Conservation (phyloP, 2,329 filamentous ascomycete genomes). For the Colletotrichum simmondsii region DNA sequence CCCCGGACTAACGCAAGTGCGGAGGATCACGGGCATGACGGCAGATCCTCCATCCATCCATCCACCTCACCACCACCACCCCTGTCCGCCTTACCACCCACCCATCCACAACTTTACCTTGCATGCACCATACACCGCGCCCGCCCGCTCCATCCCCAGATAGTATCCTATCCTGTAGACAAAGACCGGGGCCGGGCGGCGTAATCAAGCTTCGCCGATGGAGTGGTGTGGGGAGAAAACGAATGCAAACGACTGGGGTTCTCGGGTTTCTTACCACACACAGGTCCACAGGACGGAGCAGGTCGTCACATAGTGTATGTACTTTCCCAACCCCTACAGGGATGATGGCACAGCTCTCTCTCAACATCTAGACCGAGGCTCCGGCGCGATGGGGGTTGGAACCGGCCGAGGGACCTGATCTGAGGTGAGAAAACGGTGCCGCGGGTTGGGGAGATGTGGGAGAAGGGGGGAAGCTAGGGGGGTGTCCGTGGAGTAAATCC, state of each 20-base stretch:
- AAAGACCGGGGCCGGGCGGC: not conserved
- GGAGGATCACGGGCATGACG: not conserved
- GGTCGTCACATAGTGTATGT: no score
- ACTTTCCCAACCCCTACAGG: no score
- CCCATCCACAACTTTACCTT: not conserved
- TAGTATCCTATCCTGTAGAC: not conserved
- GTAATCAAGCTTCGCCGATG: not conserved
- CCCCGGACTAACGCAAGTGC: not conserved
- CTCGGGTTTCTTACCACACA: not conserved
- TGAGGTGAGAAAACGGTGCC: not conserved
- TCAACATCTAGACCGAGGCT: not conserved
- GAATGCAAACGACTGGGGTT: not conserved
- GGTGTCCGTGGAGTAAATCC: constrained; percentile 13
- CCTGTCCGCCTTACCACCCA: not conserved
- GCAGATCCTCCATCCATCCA: not conserved
- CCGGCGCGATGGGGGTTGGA: no score
- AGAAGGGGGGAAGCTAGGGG: not conserved
- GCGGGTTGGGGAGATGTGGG: not conserved
- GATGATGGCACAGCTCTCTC: not conserved
- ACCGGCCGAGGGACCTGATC: not conserved
- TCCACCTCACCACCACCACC: not conserved
- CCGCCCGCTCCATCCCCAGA: not conserved
- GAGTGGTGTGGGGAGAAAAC: not conserved
- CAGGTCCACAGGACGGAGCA: no score
- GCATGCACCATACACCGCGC: not conserved